These are phyloP conservation scores for Ogataea ganodermae DNA, from an alignment of 805 yeast species.

Conservation along the genomic window DNA sequence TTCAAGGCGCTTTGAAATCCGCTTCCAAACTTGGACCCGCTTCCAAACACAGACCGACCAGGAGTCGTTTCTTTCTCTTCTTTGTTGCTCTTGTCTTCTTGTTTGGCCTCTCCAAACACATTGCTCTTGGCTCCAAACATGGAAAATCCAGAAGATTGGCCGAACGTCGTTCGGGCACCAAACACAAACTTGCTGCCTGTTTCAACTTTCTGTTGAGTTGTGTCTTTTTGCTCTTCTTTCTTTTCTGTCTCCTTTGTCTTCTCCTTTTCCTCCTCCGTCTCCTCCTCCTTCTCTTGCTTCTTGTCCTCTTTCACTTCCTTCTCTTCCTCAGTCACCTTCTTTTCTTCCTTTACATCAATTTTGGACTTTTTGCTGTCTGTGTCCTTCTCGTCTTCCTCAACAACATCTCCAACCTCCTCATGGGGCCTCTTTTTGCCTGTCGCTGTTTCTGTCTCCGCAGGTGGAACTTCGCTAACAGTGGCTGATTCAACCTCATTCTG, in stretches of 20 bases:
- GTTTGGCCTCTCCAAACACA: constrained; percentile 35
- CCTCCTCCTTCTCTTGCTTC: constrained; percentile 2
- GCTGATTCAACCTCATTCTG: neutral
- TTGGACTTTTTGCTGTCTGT: constrained; percentile 6
- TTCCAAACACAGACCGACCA: constrained; percentile 41
- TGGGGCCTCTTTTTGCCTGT: constrained; percentile 15
- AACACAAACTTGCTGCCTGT: constrained; percentile 46
- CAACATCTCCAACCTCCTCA: constrained; percentile 7
- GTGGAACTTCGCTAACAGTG: neutral
- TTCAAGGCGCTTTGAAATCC: constrained; percentile 55
- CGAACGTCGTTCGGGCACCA: constrained; percentile 55
- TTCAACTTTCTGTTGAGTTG: constrained; percentile 1
- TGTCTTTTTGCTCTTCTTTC: constrained; percentile 1
- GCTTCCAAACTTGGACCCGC: constrained; percentile 48
- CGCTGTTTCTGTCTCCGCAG: constrained; percentile 15
- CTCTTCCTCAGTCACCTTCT: neutral
- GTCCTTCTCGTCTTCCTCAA: constrained; percentile 3
- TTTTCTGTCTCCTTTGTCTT: constrained; percentile 8
- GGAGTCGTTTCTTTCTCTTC: constrained; percentile 9
- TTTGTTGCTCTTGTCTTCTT: constrained; percentile 10
- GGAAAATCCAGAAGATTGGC: constrained; percentile 43
- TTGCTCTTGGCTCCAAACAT: constrained; percentile 33
- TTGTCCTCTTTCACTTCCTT: constrained; percentile 2
- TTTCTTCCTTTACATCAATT: neutral
- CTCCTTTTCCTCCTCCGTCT: constrained; percentile 8